phyloP scores from a whole-genome alignment of 2,329 filamentous ascomycete species.

The Orbilia javanica region DNA sequence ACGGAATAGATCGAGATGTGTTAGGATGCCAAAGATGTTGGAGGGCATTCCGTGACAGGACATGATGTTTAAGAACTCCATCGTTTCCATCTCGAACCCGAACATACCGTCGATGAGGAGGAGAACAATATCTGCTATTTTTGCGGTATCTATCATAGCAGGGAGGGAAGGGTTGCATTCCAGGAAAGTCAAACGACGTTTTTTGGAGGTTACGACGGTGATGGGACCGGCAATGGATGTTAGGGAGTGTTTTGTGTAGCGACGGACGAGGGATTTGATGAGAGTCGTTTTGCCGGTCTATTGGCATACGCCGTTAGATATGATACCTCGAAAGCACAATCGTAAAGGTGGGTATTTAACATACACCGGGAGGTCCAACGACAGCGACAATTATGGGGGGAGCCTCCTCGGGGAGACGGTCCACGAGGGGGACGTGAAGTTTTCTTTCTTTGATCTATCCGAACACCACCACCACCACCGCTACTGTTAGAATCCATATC shows the following conservation, averaged over 20 bases:
- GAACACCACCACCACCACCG: background rate
- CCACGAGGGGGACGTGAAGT: conserved; percentile 94
- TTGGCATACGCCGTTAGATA: conserved; percentile 29
- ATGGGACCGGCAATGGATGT: conserved; percentile 90
- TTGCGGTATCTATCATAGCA: conserved; percentile 95
- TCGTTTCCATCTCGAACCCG: conserved; percentile 99
- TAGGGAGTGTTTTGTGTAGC: conserved; percentile 96
- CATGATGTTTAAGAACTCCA: conserved; percentile 97
- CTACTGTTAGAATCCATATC: conserved; percentile 35
- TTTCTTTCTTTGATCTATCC: conserved; percentile 90
- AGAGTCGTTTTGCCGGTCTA: conserved; percentile 88
- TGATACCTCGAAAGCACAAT: background rate
- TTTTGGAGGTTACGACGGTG: conserved; percentile 96
- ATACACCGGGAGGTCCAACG: conserved; percentile 90
- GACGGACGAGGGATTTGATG: conserved; percentile 90
- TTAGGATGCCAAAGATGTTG: conserved; percentile 96
- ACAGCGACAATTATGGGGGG: conserved; percentile 93
- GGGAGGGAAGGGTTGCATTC: conserved; percentile 98
- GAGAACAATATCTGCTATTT: conserved; percentile 95
- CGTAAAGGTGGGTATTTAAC: conserved; percentile 59
- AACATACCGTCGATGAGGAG: conserved; percentile 99
- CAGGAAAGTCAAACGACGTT: conserved; percentile 91
- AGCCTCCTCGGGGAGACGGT: conserved; percentile 93
- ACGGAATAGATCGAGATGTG: conserved; percentile 93
- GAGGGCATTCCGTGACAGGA: conserved; percentile 97